Evolutionary conservation across 768 basidiomycete species (phyloP), one percentile per base, ranked within the genome.

Genomic region (Auriscalpium microsporum): DNA sequence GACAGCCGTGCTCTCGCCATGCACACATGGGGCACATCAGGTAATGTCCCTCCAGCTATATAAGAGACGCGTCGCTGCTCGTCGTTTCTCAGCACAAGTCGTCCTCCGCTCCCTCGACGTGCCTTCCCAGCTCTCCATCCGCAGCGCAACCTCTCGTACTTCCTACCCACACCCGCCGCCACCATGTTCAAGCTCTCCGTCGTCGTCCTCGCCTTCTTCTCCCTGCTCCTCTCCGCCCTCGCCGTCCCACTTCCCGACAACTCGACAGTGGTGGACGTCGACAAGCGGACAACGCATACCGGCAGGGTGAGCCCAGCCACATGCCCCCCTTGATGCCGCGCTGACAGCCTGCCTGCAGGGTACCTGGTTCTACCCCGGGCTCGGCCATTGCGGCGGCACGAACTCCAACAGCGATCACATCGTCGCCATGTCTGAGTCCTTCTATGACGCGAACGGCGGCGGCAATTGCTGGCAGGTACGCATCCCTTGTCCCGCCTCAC

Each of bases 201-300:
- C 62, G 35, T 73, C 54, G 54, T 75, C 52, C 54, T 67, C 57
- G 64, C 73, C 33, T 59, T 83, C 64, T 70, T 77, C 65, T 66
- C 75, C 52, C 70, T 75, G 60, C 46, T 78, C 56, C 61, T 77
- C 55, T 58, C 73, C 50, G 65, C 67, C 44, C 62, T 78, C 56
- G 80, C 79, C 17, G 69, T 77, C 8, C 81, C 82, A 28, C 61
- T 80, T 9, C 70, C 76, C 28, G 62, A 67, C 57, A 61, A 69
- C 62, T 62, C 67, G 51, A 65, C 65, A 11, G 54, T 61, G 34
- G 62, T 69, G 7, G 45, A 34, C 28, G 72, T 83, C 37, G 74
- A 77, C 56, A 81, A 77, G 66, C 77, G 86, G 52, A 60, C 71
- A 44, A 76, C 79, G 0, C 82, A 76, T 62, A 64, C 60, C 8